Conservation (phyloP, 23 red algal species). For the Pyropia yezoensis region DNA sequence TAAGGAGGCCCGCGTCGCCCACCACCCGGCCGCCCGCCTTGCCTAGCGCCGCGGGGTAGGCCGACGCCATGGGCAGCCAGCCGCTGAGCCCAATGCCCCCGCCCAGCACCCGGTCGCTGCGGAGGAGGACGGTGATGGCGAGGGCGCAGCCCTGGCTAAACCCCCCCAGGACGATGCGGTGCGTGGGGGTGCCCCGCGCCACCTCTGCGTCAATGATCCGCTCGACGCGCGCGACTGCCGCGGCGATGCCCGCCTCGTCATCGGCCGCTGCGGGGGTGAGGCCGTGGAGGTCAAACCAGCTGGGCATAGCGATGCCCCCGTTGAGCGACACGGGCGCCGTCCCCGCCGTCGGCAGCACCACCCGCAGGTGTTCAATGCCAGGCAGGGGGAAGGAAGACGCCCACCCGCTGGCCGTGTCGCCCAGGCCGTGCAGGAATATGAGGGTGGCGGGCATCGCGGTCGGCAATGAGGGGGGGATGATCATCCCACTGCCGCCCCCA, state of each 20-base stretch:
- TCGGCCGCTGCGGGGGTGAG: conserved; percentile 36
- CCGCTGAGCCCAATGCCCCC: conserved; percentile 63
- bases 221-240: conserved; percentile 33
- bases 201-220: conserved; percentile 56
- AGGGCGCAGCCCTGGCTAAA: conserved; percentile 93
- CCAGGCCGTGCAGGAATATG: conserved; percentile 80
- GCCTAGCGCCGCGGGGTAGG: conserved; percentile 31
- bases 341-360: conserved; percentile 63
- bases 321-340: conserved; percentile 46
- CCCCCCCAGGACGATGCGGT: conserved; percentile 75
- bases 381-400: conserved; percentile 45
- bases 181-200: conserved; percentile 38
- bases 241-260: conserved; percentile 45
- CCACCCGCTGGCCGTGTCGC: conserved; percentile 81
- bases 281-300: conserved; percentile 68
- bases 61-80: conserved; percentile 57
- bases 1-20: conserved; percentile 23
- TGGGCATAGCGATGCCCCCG: conserved; percentile 47
- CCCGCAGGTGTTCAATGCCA: conserved; percentile 12
- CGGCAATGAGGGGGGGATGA: conserved; percentile 5
- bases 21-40: not conserved
- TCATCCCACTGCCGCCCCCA: conserved; percentile 37
- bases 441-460: conserved; percentile 22
- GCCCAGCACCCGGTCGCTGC: conserved; percentile 32
- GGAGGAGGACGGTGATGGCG: conserved; percentile 54